A percentile compares a stretch with the other conserved stretches of the same genome.
phyloP scores from a whole-genome alignment of 208 protist species.

The Crithidia expoeki region DNA sequence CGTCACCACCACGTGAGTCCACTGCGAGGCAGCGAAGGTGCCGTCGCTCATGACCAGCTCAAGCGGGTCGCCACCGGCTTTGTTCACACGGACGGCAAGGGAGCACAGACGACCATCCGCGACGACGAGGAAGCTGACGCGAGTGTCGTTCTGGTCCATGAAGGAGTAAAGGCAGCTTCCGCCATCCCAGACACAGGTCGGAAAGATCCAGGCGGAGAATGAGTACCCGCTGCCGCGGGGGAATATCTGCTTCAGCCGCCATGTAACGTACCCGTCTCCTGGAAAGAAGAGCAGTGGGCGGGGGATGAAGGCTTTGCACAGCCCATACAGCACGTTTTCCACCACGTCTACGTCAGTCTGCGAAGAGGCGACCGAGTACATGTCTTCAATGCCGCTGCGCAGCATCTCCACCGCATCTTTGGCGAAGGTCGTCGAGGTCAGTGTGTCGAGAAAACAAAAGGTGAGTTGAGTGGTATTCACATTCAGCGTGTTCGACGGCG shows the following conservation, averaged over 20 bases:
- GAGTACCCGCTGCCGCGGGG: constrained; percentile 61
- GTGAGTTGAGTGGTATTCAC: constrained; percentile 73
- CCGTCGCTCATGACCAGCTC: constrained; percentile 48
- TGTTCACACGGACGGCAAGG: constrained; percentile 57
- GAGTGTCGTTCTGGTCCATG: constrained; percentile 47
- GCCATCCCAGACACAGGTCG: constrained; percentile 75
- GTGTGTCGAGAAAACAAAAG: constrained; percentile 56
- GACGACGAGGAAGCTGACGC: constrained; percentile 56
- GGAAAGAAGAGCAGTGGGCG: constrained; percentile 65
- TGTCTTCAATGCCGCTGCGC: constrained; percentile 56
- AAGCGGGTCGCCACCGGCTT: constrained; percentile 26
- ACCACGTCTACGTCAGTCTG: constrained; percentile 77
- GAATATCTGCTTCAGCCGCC: constrained; percentile 40
- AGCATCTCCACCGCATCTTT: constrained; percentile 45
- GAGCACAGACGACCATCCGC: constrained; percentile 75
- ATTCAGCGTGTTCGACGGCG: constrained; percentile 50
- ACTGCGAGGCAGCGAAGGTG: constrained; percentile 59
- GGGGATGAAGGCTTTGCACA: constrained; percentile 48
- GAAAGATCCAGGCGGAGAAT: constrained; percentile 81
- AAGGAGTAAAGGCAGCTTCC: constrained; percentile 82
- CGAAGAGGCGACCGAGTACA: constrained; percentile 47
- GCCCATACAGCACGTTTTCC: constrained; percentile 72
- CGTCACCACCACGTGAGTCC: constrained; percentile 81
- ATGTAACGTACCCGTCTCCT: constrained; percentile 68
- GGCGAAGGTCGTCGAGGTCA: constrained; percentile 59